Evolutionary conservation across 2,329 filamentous ascomycete genomes (phyloP).

Genomic region (Stagonosporopsis cucurbitacearum): DNA sequence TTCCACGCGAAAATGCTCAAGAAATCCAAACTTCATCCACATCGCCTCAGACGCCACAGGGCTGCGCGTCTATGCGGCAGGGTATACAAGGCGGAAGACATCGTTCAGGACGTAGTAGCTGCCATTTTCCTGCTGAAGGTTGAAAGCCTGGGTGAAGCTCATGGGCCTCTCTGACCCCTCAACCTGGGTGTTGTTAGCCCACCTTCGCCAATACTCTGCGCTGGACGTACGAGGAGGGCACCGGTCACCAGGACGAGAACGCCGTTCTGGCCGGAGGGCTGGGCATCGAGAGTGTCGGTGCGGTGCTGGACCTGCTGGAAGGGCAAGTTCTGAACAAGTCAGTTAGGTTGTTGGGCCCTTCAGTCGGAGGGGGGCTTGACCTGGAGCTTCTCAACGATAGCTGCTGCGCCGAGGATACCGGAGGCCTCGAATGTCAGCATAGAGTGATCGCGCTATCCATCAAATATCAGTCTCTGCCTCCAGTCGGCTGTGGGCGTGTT

Average conservation of each 20-base stretch:
- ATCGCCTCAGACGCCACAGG: slow-evolving; percentile 10
- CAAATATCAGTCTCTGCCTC: slow-evolving; percentile 15
- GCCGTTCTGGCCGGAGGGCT: slow-evolving; percentile 72
- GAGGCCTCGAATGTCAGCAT: slow-evolving; percentile 92
- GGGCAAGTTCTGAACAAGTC: slow-evolving; percentile 67
- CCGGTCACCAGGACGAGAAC: slow-evolving; percentile 91
- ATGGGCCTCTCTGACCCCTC: slow-evolving; percentile 86
- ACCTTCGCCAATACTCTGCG: background rate
- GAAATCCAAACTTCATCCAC: slow-evolving; percentile 18
- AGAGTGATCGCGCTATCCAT: slow-evolving; percentile 73
- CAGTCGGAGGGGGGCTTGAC: slow-evolving; percentile 59
- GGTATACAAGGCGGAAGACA: slow-evolving; percentile 87
- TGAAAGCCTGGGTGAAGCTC: slow-evolving; percentile 90
- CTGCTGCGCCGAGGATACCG: slow-evolving; percentile 66
- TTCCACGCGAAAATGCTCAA: slow-evolving; percentile 26
- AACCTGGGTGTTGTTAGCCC: slow-evolving; percentile 59
- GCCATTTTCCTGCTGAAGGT: slow-evolving; percentile 75
- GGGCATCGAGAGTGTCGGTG: slow-evolving; percentile 79
- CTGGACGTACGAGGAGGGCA: slow-evolving; percentile 72
- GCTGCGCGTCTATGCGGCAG: slow-evolving; percentile 43
- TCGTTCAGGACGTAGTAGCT: slow-evolving; percentile 90
- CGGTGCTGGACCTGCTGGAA: slow-evolving; percentile 84
- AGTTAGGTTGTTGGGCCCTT: slow-evolving; percentile 20
- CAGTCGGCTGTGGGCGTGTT: background rate
- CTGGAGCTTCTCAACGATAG: slow-evolving; percentile 80